Base-by-base conservation (phyloP, 495 filamentous ascomycete species). In the Hamigera avellanea region DNA sequence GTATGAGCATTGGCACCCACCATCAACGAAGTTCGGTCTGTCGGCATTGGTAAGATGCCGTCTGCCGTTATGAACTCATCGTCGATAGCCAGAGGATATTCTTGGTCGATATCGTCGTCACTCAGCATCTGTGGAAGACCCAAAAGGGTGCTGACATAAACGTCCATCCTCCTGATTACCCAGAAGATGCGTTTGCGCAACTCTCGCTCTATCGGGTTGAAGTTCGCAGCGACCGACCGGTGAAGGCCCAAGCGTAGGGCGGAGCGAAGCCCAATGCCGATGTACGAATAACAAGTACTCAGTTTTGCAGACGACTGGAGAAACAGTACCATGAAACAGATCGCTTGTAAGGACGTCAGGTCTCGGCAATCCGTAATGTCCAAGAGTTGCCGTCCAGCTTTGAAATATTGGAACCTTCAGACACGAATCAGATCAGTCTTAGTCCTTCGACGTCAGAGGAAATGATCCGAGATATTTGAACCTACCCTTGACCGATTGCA, bases 281-380 rank as follows among this genome's bases (percentile, higher is more conserved):
- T 72, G 57, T 91, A 93, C 0, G 87, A 83, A 55, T 95, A 95
- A 54, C 89, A 96, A 14, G 83, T 91, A 47, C 83, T 89, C 36
- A 95, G 65, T 49, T 91, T 87, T 6, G 87, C 84, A 12, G 91
- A 86, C 0, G 81, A 84, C 40, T 96, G 89, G 1, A 96, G 67
- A 52, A 95, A 96, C 1, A 95, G 62, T 28, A 94, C 82, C 82
- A 94, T 93, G 62, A 86, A 93, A 17, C 93, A 64, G 18, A 95
- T 75, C 1, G 83, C 81, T 52, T 96, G 88, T 12, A 96, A 66
- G 2, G 86, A 86, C 9, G 61, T 72, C 31, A 96, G 66, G 57
- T 95, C 88, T 41, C 87, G 75, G 44, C 87, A 93, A 46, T 95
- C 86, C 3, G 88, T 93, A 42, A 95, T 79, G 50, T 96, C 89